phyloP scores from a whole-genome alignment of 2,329 filamentous ascomycete species.

The Monosporascus sp. region DNA sequence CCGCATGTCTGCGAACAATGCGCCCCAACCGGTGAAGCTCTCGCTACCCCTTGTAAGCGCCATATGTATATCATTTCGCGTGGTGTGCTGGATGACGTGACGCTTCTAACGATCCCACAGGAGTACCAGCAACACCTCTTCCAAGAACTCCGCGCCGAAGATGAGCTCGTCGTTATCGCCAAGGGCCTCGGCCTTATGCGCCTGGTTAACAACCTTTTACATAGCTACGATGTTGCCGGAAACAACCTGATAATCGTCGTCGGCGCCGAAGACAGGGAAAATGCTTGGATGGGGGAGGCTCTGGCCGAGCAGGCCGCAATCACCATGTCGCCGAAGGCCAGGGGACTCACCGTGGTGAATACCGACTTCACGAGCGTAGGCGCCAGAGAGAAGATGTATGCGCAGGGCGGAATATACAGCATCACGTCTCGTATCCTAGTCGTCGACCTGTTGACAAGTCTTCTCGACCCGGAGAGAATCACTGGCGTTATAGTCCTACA shows the following conservation, averaged over 20 bases:
- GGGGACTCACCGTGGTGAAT: constrained; percentile 86
- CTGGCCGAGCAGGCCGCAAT: constrained; percentile 92
- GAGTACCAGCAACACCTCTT: constrained; percentile 95
- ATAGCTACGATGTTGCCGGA: constrained; percentile 93
- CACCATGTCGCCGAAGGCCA: constrained; percentile 73
- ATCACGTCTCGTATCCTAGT: constrained; percentile 94
- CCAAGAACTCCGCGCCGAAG: constrained; percentile 79
- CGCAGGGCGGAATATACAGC: constrained; percentile 84
- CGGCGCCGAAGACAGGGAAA: constrained; percentile 86
- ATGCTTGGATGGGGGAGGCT: constrained; percentile 94
- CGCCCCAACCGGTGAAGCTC: constrained; percentile 68
- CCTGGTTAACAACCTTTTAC: constrained; percentile 89
- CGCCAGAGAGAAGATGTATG: constrained; percentile 86
- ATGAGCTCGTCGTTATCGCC: constrained; percentile 89
- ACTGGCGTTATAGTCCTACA: constrained; percentile 85
- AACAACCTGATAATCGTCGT: constrained; percentile 88
- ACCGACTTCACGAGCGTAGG: constrained; percentile 88
- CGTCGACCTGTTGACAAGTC: constrained; percentile 80
- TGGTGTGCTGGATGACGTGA: too few relatives aligned
- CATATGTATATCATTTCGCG: constrained; percentile 8
- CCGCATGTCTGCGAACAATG: constrained; percentile 49
- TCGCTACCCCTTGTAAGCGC: constrained; percentile 63
- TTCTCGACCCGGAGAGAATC: constrained; percentile 77
- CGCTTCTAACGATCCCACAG: constrained; percentile 29
- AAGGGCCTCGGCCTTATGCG: constrained; percentile 88